These are phyloP conservation scores for Neurospora sp. DNA, from an alignment of 495 filamentous ascomycete species.

Conservation along the genomic window DNA sequence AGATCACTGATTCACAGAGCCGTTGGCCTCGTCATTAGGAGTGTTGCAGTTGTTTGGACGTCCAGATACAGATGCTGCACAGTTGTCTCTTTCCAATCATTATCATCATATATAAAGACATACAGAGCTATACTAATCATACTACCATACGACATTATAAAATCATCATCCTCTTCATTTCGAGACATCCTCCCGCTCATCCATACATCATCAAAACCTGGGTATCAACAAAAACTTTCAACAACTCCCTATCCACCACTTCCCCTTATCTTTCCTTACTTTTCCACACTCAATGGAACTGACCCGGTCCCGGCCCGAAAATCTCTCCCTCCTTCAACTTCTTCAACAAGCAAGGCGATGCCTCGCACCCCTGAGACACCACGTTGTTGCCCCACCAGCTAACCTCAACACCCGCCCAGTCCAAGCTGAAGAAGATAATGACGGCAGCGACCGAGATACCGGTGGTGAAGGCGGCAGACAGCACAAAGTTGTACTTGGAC, in stretches of 20 bases:
- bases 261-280: neutral
- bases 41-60: neutral
- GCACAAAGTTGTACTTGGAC: constrained; percentile 21
- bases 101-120: neutral
- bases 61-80: neutral
- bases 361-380: constrained; percentile 23
- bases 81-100: neutral
- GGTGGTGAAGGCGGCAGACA: constrained; percentile 20
- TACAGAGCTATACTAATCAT: neutral
- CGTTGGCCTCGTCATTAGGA: neutral
- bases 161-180: neutral
- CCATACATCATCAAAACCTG: neutral
- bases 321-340: constrained; percentile 20
- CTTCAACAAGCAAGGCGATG: constrained; percentile 14
- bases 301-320: constrained; percentile 26
- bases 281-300: constrained; percentile 14
- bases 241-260: neutral
- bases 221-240: neutral
- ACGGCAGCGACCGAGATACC: constrained; percentile 27
- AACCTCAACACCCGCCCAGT: constrained; percentile 16
- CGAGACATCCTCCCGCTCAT: neutral
- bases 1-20: constrained; percentile 4
- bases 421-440: constrained; percentile 29
- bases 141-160: neutral
- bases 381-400: constrained; percentile 31